phyloP scores from a whole-genome alignment of 73 alveolate species.

The Breviolum minutum region DNA sequence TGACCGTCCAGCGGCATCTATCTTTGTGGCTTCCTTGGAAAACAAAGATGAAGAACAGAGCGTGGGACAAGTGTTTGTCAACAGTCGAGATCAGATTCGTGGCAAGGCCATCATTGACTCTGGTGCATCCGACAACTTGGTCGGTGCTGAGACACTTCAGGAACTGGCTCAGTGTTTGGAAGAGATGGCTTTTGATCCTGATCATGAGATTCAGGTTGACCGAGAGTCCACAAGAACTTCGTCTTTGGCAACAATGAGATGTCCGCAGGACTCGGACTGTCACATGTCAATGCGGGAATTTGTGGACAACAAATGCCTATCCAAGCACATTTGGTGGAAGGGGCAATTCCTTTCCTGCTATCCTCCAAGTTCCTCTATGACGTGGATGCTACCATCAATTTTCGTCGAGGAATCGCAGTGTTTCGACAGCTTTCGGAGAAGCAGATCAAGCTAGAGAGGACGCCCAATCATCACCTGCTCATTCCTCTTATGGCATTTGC shows the following conservation, averaged over 20 bases:
- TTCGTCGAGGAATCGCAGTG: not conserved
- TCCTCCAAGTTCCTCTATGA: constrained; percentile 47
- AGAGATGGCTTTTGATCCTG: constrained; percentile 18
- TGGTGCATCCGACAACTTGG: constrained; percentile 42
- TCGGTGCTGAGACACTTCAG: constrained; percentile 39
- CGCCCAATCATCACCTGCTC: not conserved
- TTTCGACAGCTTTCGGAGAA: not conserved
- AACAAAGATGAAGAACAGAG: not conserved
- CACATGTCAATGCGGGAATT: constrained; percentile 34
- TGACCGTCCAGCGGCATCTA: no score
- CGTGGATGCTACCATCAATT: constrained; percentile 68
- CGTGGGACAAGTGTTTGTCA: not conserved
- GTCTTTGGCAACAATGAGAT: constrained; percentile 2
- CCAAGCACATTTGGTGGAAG: constrained; percentile 46
- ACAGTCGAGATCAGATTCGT: not conserved
- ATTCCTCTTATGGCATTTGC: constrained; percentile 45
- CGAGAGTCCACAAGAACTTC: constrained; percentile 18
- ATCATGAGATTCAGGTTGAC: constrained; percentile 25
- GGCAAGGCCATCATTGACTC: constrained; percentile 35
- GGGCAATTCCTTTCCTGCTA: constrained; percentile 24
- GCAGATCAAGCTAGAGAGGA: constrained; percentile 26
- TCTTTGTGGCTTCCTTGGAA: not conserved
- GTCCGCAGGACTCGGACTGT: not conserved
- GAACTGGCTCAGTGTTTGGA: not conserved
- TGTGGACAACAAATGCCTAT: constrained; percentile 31